These are phyloP conservation scores for Penicillium lagena DNA, from an alignment of 495 filamentous ascomycete genomes.

Conservation along the genomic window DNA sequence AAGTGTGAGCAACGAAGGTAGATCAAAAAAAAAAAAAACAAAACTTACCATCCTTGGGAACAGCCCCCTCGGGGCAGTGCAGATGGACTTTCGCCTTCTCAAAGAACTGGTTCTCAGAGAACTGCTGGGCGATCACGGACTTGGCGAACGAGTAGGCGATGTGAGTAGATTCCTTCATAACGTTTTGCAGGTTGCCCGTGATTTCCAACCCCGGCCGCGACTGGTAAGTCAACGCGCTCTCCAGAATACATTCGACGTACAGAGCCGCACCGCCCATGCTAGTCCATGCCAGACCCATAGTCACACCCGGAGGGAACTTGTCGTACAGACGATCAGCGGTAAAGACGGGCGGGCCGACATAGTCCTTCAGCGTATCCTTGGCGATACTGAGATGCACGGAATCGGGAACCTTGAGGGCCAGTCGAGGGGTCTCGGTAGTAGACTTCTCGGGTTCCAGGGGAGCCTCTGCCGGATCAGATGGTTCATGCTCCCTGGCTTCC, in stretches of 20 bases:
- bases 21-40: not conserved
- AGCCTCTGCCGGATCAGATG: conserved; percentile 50
- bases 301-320: conserved; percentile 88
- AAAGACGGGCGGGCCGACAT: conserved; percentile 93
- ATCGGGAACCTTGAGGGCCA: conserved; percentile 80
- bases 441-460: conserved; percentile 57
- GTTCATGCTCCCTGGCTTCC: conserved; percentile 58
- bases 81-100: conserved; percentile 94
- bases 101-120: conserved; percentile 88
- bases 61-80: conserved; percentile 95
- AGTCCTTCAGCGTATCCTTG: conserved; percentile 92
- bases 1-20: conserved; percentile 10
- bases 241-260: conserved; percentile 95
- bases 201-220: conserved; percentile 76
- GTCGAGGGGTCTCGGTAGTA: conserved; percentile 69
- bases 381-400: conserved; percentile 79
- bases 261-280: conserved; percentile 92
- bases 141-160: conserved; percentile 98
- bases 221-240: conserved; percentile 62
- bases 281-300: conserved; percentile 99
- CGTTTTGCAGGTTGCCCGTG: conserved; percentile 89
- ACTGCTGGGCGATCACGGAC: conserved; percentile 73
- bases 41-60: conserved; percentile 78
- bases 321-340: conserved; percentile 96
- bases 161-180: conserved; percentile 94